Conservation (phyloP, 148 eudicot genomes). For the Rhododendron mucronatum region DNA sequence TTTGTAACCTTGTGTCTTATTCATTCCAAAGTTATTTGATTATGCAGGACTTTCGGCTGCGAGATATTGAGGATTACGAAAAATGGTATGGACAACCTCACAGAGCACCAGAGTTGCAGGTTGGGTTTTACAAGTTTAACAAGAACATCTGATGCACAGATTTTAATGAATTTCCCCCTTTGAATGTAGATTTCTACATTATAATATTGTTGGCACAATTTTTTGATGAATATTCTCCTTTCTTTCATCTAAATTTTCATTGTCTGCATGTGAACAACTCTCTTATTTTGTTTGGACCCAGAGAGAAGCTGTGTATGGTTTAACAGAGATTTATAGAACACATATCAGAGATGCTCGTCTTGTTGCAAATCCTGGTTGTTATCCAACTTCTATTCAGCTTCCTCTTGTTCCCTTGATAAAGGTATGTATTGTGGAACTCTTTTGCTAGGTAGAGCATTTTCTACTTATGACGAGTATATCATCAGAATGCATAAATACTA, state of each 20-base stretch:
- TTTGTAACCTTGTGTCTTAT: background rate
- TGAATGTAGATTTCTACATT: background rate
- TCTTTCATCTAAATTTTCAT: background rate
- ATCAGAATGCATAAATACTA: background rate
- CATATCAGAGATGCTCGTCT: conserved; percentile 66
- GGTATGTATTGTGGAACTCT: conserved; percentile 30
- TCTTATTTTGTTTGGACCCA: conserved; percentile 23
- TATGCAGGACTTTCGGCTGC: conserved; percentile 81
- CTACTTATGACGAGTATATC: background rate
- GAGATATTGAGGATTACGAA: conserved; percentile 64
- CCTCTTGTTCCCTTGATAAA: conserved; percentile 87
- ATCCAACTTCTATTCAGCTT: conserved; percentile 84
- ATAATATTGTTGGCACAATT: background rate
- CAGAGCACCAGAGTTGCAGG: conserved; percentile 82
- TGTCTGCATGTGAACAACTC: background rate
- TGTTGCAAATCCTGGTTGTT: conserved; percentile 97
- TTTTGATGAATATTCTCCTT: background rate
- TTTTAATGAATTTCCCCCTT: background rate
- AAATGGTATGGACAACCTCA: conserved; percentile 99
- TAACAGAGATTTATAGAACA: conserved; percentile 68
- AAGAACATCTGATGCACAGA: background rate
- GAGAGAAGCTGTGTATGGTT: conserved; percentile 91
- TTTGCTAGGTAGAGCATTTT: background rate
- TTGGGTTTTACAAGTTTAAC: conserved; percentile 5
- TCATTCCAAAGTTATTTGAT: conserved; percentile 8